phyloP scores from a whole-genome alignment of 1,284 basidiomycete genomes.

The Macrocystidia cucumis region DNA sequence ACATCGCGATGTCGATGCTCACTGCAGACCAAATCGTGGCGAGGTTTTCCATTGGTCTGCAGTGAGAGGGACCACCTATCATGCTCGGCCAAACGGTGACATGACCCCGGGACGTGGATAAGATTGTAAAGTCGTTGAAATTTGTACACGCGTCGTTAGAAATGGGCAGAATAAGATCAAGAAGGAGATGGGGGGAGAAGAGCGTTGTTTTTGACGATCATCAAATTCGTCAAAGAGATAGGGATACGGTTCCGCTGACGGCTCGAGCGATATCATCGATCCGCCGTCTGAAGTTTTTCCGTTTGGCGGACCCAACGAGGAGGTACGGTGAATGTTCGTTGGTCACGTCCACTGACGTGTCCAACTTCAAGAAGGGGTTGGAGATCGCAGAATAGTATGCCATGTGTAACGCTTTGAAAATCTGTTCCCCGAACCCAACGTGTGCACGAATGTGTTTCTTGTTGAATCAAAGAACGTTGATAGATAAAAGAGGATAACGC shows the following conservation, averaged over 20 bases:
- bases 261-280: slow-evolving; percentile 66
- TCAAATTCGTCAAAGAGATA: slow-evolving; percentile 12
- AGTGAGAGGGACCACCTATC: slow-evolving; percentile 4
- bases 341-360: slow-evolving; percentile 35
- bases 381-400: slow-evolving; percentile 71
- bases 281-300: slow-evolving; percentile 57
- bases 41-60: slow-evolving; percentile 11
- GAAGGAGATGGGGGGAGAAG: too few species aligned
- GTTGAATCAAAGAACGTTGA: slow-evolving; percentile 2
- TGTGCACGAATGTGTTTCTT: slow-evolving; percentile 1
- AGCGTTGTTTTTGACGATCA: too few species aligned
- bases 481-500: slow-evolving; percentile 12
- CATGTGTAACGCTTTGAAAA: slow-evolving; percentile 76
- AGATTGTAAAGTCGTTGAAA: too few species aligned
- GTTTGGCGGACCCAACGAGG: slow-evolving; percentile 53
- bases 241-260: slow-evolving; percentile 29
- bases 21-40: slow-evolving; percentile 13
- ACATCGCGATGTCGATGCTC: slow-evolving; percentile 11
- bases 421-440: slow-evolving; percentile 29
- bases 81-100: too few species aligned
- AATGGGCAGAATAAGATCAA: too few species aligned
- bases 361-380: slow-evolving; percentile 70
- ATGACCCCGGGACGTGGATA: too few species aligned
- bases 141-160: too few species aligned
- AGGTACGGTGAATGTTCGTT: slow-evolving; percentile 49